Base-by-base conservation (phyloP, 352 stramenopile genomes). In the Phytophthora fragariae region DNA sequence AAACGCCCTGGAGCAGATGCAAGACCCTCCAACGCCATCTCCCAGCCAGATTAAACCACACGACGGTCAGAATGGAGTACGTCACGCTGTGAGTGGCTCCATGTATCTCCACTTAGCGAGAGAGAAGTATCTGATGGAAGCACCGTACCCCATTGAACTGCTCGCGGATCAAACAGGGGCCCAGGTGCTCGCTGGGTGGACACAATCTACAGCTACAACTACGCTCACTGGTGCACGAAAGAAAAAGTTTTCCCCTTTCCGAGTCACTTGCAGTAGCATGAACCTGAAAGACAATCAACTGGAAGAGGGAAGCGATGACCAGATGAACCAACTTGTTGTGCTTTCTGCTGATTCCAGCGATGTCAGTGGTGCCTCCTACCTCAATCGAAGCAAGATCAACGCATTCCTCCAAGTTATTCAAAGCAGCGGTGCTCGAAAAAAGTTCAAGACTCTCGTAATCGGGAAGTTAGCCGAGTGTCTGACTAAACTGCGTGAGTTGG, bases 301-400 rank as follows among this genome's bases (percentile, higher is more conserved):
- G 50, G 50, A 69, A 19, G 47, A 62, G 0, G 65, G 56, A 17
- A 70, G 29, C n/a, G 70, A 66, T 3, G 37, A 66, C 39, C 62
- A 72, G 15, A 50, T 27, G 37, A 19, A 70, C 7, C 52, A 68
- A 63, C 58, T 77, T 53, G 64, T 76, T 12, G 19, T 56, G 59
- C 47, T 91, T 27, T 64, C 64, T 24, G 74, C 76, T 0, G 80
- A 86, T 35, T 31, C 68, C 10, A 79, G 73, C 46, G 84, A 91
- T 53, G 10, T 24, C 1, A 89, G 77, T 57, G 84, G 82, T 2
- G 73, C 65, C 7, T 70, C 80, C 14, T 91, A 88, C 52, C 73
- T 91, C 37, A 89, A 88, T 66, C 84, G 84, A 15, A 82, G 72
- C 54, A 91, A 91, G 62, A 87, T 90, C 65, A 90, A 90, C 24